Evolutionary conservation across 192 early-diverging fungal genomes (phyloP).

Genomic region (Hyaloraphidium curvatum): DNA sequence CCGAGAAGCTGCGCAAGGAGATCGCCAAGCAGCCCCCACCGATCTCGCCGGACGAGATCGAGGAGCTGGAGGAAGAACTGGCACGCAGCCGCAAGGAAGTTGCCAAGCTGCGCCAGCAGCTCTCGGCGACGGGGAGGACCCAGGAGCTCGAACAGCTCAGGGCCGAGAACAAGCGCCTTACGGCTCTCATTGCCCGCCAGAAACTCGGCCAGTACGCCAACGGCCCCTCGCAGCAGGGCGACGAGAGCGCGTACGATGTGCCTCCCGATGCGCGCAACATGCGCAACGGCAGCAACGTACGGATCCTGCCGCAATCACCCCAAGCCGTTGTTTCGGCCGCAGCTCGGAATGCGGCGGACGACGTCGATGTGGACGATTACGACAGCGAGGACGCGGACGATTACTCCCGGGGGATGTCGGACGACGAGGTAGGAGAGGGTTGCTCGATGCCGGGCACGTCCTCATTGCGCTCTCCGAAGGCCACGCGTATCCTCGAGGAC

Average conservation of each 20-base stretch:
- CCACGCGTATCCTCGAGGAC: slow-evolving; percentile 23
- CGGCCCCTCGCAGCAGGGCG: not conserved
- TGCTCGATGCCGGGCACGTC: too few species aligned
- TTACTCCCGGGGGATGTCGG: slow-evolving; percentile 22
- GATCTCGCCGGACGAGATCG: slow-evolving; percentile 5
- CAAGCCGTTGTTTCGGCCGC: too few species aligned
- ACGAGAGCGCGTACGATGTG: slow-evolving; percentile 18
- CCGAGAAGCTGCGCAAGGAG: slow-evolving; percentile 34
- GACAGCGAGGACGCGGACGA: slow-evolving; percentile 17
- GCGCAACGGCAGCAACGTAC: too few species aligned
- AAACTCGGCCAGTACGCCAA: slow-evolving; percentile 9
- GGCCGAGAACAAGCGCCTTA: too few species aligned
- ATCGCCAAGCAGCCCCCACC: slow-evolving; percentile 5
- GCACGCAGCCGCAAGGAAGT: too few species aligned
- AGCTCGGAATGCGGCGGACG: slow-evolving; percentile 17
- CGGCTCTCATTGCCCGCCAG: too few species aligned
- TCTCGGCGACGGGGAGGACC: too few species aligned
- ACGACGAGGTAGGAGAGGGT: too few species aligned
- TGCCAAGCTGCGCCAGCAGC: too few species aligned
- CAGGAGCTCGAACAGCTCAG: too few species aligned
- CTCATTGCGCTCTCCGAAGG: too few species aligned
- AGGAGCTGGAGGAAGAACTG: slow-evolving; percentile 15
- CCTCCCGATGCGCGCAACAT: slow-evolving; percentile 17
- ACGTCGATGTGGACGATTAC: slow-evolving; percentile 8
- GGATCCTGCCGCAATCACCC: too few species aligned